These are phyloP conservation scores for Fraxinus velutina DNA, from an alignment of 305 asterid species.

Conservation along the genomic window DNA sequence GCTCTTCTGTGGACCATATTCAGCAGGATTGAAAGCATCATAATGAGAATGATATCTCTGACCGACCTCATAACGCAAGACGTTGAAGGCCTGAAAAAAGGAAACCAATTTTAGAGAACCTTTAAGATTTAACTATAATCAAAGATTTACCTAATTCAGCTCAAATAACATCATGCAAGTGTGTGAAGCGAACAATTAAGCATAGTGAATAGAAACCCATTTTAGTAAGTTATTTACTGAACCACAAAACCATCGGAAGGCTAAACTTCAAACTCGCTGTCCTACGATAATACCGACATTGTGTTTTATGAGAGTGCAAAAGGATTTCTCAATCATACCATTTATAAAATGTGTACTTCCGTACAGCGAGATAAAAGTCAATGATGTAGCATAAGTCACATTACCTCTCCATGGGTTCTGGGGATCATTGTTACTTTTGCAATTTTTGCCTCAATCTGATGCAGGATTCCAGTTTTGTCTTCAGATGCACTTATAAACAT, in stretches of 20 bases:
- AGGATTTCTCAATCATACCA: background rate
- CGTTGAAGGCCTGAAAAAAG: constrained; percentile 68
- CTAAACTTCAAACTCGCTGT: background rate
- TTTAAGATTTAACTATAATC: constrained; percentile 7
- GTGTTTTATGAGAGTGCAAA: background rate
- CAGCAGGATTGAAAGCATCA: constrained; percentile 85
- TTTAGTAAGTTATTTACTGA: no score
- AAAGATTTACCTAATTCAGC: constrained; percentile 19
- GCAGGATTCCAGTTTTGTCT: constrained; percentile 75
- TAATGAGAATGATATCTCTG: constrained; percentile 84
- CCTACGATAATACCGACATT: background rate
- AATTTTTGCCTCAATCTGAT: constrained; percentile 70
- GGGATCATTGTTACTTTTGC: constrained; percentile 82
- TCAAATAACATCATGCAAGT: background rate
- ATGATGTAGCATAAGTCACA: background rate
- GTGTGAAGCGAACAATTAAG: background rate
- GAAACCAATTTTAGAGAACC: background rate
- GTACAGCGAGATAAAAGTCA: background rate
- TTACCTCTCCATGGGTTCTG: constrained; percentile 80
- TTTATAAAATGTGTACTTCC: background rate
- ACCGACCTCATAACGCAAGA: constrained; percentile 80
- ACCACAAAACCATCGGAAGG: background rate
- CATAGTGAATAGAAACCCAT: no score
- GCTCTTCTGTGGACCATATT: constrained; percentile 91
- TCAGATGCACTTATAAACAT: constrained; percentile 79